Evolutionary conservation across 345 rosid species (phyloP).

Genomic region (Sonneratia caseolaris): DNA sequence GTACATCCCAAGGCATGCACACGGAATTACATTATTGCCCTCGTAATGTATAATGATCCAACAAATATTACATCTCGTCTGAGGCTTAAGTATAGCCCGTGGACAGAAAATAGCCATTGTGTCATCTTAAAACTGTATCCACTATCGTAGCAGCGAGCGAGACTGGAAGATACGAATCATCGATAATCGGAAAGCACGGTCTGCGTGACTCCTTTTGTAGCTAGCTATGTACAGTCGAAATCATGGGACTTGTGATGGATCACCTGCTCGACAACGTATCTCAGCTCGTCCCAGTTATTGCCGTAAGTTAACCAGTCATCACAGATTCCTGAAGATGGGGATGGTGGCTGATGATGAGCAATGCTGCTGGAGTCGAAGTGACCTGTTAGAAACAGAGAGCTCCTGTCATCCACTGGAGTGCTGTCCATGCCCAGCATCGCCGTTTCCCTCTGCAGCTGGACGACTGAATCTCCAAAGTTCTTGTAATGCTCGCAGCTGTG

Average conservation of each 20-base stretch:
- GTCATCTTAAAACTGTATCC: neutral
- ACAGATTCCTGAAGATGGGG: constrained; percentile 15
- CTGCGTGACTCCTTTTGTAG: neutral
- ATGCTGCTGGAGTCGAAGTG: constrained; percentile 9
- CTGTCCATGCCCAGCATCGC: constrained; percentile 16
- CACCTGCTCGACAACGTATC: constrained; percentile 39
- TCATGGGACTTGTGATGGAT: constrained; percentile 9
- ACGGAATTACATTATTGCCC: neutral
- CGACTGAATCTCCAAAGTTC: constrained; percentile 24
- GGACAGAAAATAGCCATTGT: neutral
- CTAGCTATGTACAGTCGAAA: constrained; percentile 13
- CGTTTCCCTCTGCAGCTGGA: constrained; percentile 9
- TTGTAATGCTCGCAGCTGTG: constrained; percentile 18
- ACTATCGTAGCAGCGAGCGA: neutral
- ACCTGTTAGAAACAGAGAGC: constrained; percentile 8
- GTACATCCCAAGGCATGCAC: neutral
- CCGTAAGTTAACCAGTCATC: constrained; percentile 36
- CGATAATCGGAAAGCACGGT: neutral
- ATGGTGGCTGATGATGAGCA: constrained; percentile 12
- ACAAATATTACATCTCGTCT: neutral
- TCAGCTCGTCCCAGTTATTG: constrained; percentile 69
- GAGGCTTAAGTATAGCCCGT: neutral
- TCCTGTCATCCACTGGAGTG: constrained; percentile 10
- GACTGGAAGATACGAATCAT: neutral
- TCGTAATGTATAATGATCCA: neutral